Evolutionary conservation across 2,329 filamentous ascomycete genomes (phyloP).

Genomic region (Decorospora gaudefroyi): DNA sequence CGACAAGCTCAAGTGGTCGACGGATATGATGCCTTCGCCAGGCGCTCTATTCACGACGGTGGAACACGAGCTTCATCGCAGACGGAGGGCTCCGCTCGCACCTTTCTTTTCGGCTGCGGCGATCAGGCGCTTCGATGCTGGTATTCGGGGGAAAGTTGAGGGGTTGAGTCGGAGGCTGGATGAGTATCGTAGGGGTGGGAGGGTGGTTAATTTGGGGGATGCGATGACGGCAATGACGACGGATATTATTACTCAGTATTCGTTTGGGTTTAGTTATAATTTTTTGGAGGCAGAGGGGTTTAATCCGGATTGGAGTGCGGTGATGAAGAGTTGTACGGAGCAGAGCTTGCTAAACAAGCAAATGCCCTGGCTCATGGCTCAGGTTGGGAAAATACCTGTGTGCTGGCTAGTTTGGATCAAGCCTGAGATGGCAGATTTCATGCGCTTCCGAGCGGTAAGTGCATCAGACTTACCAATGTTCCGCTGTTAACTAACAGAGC

Average conservation of each 20-base stretch:
- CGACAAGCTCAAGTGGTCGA: conserved; percentile 1
- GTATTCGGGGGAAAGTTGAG: conserved; percentile 14
- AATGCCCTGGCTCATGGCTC: too few relatives aligned
- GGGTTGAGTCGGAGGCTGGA: conserved; percentile 6
- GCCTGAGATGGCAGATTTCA: too few relatives aligned
- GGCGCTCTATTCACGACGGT: neutral
- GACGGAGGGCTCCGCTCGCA: neutral
- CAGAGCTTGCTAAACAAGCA: too few relatives aligned
- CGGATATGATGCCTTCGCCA: neutral
- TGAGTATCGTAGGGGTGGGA: neutral
- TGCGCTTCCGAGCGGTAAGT: too few relatives aligned
- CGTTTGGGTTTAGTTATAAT: conserved; percentile 1
- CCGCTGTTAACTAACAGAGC: too few relatives aligned
- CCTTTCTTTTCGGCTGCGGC: neutral
- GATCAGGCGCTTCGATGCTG: conserved; percentile 19
- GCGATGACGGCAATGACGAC: conserved; percentile 13
- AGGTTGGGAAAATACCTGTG: too few relatives aligned
- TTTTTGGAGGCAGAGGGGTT: neutral
- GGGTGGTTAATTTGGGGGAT: conserved; percentile 12
- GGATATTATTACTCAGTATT: conserved; percentile 3
- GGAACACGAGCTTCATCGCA: neutral
- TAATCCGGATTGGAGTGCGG: neutral
- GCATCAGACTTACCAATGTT: too few relatives aligned
- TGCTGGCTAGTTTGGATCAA: too few relatives aligned
- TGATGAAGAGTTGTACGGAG: too few relatives aligned